phyloP scores from a whole-genome alignment of 116 monocot species.

The Posidonia oceanica region DNA sequence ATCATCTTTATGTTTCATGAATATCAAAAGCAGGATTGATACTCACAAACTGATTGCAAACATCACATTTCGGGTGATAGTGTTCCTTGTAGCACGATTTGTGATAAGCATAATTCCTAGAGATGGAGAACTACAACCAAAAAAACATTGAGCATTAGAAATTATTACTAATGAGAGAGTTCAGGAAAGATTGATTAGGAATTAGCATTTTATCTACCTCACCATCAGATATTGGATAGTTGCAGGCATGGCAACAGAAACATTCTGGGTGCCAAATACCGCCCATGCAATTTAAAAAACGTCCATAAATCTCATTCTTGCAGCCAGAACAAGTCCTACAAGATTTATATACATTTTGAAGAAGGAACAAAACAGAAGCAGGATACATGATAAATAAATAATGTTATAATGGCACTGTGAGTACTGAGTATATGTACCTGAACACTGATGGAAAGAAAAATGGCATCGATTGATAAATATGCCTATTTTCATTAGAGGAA shows the following conservation, averaged over 20 bases:
- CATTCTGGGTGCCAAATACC: slow-evolving; percentile 86
- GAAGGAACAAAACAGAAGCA: not conserved
- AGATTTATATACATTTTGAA: not conserved
- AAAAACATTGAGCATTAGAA: not conserved
- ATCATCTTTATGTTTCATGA: not conserved
- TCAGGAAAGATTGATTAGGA: not conserved
- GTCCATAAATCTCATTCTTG: slow-evolving; percentile 52
- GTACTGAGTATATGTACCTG: slow-evolving; percentile 24
- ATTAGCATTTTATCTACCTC: slow-evolving; percentile 31
- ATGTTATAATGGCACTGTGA: not conserved
- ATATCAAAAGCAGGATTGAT: not conserved
- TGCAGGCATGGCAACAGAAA: slow-evolving; percentile 68
- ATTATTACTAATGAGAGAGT: not conserved
- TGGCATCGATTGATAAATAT: slow-evolving; percentile 23
- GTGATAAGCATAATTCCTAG: slow-evolving; percentile 65
- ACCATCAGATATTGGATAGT: slow-evolving; percentile 58
- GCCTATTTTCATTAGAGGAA: slow-evolving; percentile 19
- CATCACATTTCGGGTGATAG: slow-evolving; percentile 87
- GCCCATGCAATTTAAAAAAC: slow-evolving; percentile 73
- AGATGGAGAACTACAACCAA: slow-evolving; percentile 60
- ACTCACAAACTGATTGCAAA: slow-evolving; percentile 93
- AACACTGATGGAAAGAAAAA: slow-evolving; percentile 18
- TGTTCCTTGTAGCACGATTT: slow-evolving; percentile 70
- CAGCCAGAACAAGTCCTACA: slow-evolving; percentile 81
- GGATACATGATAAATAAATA: not conserved